Conservation (phyloP, 2,329 filamentous ascomycete genomes). For the Botryosphaeria agaves region DNA sequence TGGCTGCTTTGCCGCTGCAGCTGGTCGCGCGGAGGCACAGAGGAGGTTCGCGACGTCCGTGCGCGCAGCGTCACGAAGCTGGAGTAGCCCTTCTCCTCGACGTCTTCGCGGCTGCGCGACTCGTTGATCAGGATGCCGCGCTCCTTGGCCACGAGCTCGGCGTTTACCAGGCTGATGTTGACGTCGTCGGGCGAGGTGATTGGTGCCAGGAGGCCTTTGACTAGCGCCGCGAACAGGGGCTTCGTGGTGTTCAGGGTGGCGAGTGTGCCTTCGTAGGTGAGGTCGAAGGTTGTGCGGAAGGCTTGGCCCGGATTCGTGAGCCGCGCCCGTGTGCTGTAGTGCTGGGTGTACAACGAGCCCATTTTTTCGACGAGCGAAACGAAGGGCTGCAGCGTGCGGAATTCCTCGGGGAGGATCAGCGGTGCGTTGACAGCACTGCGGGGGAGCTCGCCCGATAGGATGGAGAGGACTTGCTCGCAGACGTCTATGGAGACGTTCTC, state of each 20-base stretch:
- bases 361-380: slow-evolving; percentile 63
- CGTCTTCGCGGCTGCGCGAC: slow-evolving; percentile 43
- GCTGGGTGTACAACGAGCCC: slow-evolving; percentile 63
- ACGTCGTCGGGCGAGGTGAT: slow-evolving; percentile 49
- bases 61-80: slow-evolving; percentile 55
- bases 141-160: slow-evolving; percentile 55
- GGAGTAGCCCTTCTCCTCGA: slow-evolving; percentile 45
- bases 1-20: no score
- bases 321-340: slow-evolving; percentile 31
- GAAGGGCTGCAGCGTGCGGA: slow-evolving; percentile 59
- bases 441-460: slow-evolving; percentile 54
- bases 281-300: slow-evolving; percentile 53
- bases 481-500: slow-evolving; percentile 74
- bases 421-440: slow-evolving; percentile 67
- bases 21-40: slow-evolving; percentile 7
- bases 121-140: slow-evolving; percentile 66
- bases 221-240: slow-evolving; percentile 59
- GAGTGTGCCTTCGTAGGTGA: slow-evolving; percentile 61
- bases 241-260: slow-evolving; percentile 56
- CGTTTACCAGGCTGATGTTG: slow-evolving; percentile 73
- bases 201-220: slow-evolving; percentile 56
- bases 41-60: slow-evolving; percentile 20
- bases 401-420: slow-evolving; percentile 66
- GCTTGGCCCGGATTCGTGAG: slow-evolving; percentile 7
- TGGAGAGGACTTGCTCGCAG: slow-evolving; percentile 60